phyloP scores from a whole-genome alignment of 352 stramenopile species.

The Chloridella minuta region DNA sequence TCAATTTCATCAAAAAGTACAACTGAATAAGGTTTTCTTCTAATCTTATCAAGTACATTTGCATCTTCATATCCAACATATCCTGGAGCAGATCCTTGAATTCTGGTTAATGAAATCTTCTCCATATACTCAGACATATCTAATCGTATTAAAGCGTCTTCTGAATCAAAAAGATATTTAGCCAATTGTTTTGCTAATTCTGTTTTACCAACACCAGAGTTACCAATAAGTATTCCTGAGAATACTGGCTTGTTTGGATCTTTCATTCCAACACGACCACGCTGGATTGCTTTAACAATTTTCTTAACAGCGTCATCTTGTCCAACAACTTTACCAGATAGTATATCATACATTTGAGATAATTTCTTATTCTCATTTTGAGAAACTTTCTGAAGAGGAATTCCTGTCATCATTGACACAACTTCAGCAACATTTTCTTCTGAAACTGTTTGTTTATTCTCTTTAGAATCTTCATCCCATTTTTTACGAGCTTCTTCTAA shows the following conservation, averaged over 20 bases:
- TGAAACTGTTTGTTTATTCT: slow-evolving; percentile 46
- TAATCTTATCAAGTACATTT: slow-evolving; percentile 70
- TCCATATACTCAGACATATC: slow-evolving; percentile 96
- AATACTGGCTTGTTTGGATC: slow-evolving; percentile 23
- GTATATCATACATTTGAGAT: slow-evolving; percentile 27
- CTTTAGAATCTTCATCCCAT: slow-evolving; percentile 17
- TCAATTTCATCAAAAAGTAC: slow-evolving; percentile 87
- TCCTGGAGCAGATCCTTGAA: slow-evolving; percentile 62
- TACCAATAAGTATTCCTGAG: background rate
- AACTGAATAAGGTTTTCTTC: slow-evolving; percentile 65
- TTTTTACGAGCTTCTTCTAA: background rate
- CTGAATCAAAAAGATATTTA: slow-evolving; percentile 61
- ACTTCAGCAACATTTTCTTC: slow-evolving; percentile 53
- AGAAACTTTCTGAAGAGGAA: slow-evolving; percentile 41
- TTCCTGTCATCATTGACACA: slow-evolving; percentile 49
- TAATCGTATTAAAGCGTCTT: slow-evolving; percentile 65
- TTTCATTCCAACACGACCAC: slow-evolving; percentile 52
- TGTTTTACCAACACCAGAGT: slow-evolving; percentile 27
- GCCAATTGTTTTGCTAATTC: slow-evolving; percentile 65
- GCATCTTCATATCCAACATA: slow-evolving; percentile 73
- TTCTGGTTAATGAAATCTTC: slow-evolving; percentile 49
- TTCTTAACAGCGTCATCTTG: slow-evolving; percentile 28
- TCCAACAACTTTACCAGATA: background rate
- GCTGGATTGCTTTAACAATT: slow-evolving; percentile 54
- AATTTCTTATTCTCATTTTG: slow-evolving; percentile 27